These are phyloP conservation scores for Plantago coronopus DNA, from an alignment of 305 asterid species.

Conservation along the genomic window DNA sequence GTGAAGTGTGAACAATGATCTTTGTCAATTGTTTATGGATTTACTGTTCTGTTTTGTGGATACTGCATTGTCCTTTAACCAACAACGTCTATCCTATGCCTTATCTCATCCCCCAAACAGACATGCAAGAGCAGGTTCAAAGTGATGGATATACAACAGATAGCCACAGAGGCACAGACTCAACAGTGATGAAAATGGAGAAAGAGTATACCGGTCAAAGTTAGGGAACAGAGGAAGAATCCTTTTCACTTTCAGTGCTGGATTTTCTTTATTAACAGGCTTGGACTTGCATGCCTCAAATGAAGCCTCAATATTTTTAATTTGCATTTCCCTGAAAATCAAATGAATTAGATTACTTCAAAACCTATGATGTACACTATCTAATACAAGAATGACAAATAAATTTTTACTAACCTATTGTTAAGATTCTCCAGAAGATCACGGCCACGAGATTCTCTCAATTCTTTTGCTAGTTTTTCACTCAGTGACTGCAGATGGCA, in stretches of 20 bases:
- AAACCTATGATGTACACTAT: slow-evolving; percentile 2
- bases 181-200: too few species aligned
- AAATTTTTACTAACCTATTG: slow-evolving; percentile 59
- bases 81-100: too few species aligned
- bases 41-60: too few species aligned
- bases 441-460: slow-evolving; percentile 76
- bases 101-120: slow-evolving; percentile 1
- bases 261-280: slow-evolving; percentile 82
- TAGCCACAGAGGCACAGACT: slow-evolving; percentile 10
- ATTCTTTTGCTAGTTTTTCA: slow-evolving; percentile 92
- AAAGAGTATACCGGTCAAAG: slow-evolving; percentile 62
- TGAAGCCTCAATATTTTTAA: slow-evolving; percentile 62
- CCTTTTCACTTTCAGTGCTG: slow-evolving; percentile 53
- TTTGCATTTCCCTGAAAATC: slow-evolving; percentile 66
- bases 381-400: slow-evolving; percentile 5
- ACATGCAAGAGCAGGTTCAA: slow-evolving; percentile 7
- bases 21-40: too few species aligned
- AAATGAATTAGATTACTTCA: neutral
- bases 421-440: slow-evolving; percentile 73
- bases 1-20: too few species aligned
- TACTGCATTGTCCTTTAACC: too few species aligned
- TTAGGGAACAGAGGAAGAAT: slow-evolving; percentile 80
- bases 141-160: slow-evolving; percentile 14
- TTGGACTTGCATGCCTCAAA: slow-evolving; percentile 78
- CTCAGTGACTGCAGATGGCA: slow-evolving; percentile 64